A percentile compares a stretch with the other conserved stretches of the same genome.
phyloP scores from a whole-genome alignment of 2,329 filamentous ascomycete species.

The Ambrosiella xylebori region DNA sequence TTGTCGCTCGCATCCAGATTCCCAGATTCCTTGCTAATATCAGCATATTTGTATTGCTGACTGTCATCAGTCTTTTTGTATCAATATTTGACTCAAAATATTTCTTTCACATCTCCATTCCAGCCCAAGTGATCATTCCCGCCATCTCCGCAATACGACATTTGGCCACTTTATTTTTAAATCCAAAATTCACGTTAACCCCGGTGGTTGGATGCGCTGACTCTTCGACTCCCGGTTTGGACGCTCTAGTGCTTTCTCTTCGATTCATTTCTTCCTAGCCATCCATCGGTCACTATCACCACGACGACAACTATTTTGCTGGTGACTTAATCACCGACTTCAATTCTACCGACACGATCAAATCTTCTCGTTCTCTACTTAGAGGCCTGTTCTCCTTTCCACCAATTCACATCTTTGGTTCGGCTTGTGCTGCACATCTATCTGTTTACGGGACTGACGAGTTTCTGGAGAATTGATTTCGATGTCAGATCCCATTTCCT shows the following conservation, averaged over 20 bases:
- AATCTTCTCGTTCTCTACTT: background rate
- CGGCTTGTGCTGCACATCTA: background rate
- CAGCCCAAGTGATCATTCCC: no score
- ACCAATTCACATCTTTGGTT: background rate
- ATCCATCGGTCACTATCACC: slow-evolving; percentile 4
- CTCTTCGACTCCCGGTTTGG: background rate
- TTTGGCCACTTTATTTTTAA: background rate
- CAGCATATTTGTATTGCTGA: no score
- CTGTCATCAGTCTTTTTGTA: no score
- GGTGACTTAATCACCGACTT: background rate
- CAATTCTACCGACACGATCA: no score
- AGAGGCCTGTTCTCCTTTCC: background rate
- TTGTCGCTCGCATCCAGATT: no score
- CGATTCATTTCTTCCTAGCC: slow-evolving; percentile 3
- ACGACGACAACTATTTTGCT: background rate
- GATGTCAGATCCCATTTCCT: background rate
- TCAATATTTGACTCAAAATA: no score
- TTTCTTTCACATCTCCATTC: no score
- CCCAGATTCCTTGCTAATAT: no score
- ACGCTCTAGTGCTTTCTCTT: slow-evolving; percentile 6
- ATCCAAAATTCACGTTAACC: background rate
- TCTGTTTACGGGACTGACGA: slow-evolving; percentile 1
- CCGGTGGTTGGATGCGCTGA: background rate
- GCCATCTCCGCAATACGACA: background rate
- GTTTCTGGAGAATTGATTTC: background rate